Evolutionary conservation across 805 yeast species (phyloP).

Genomic region (Ogataea allantospora): DNA sequence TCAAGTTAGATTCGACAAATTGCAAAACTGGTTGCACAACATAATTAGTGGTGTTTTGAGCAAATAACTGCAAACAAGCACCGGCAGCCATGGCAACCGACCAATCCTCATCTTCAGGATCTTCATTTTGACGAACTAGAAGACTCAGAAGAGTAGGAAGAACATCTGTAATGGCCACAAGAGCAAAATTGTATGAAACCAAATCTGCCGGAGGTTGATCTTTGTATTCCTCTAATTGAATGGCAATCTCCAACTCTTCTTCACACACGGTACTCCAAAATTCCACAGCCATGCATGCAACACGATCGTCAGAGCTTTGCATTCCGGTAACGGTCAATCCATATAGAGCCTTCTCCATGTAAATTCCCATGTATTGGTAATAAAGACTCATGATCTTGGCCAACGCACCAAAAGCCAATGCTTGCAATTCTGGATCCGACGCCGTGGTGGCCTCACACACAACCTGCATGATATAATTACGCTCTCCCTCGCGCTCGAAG

Average conservation of each 20-base stretch:
- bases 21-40: constrained; percentile 82
- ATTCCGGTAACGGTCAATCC: constrained; percentile 89
- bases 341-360: constrained; percentile 96
- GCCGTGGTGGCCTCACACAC: constrained; percentile 99
- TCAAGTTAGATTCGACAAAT: constrained; percentile 77
- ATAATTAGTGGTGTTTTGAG: constrained; percentile 82
- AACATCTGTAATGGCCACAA: constrained; percentile 78
- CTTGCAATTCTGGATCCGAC: constrained; percentile 74
- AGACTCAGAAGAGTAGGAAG: constrained; percentile 81
- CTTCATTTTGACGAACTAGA: constrained; percentile 86
- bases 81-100: constrained; percentile 98
- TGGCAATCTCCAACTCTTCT: constrained; percentile 81
- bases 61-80: constrained; percentile 90
- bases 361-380: constrained; percentile 85
- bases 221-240: constrained; percentile 62
- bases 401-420: constrained; percentile 93
- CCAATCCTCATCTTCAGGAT: constrained; percentile 96
- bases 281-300: constrained; percentile 97
- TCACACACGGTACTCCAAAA: constrained; percentile 99
- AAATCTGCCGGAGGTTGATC: constrained; percentile 45
- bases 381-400: constrained; percentile 89
- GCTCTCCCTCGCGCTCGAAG: constrained; percentile 90
- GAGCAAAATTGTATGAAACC: constrained; percentile 74
- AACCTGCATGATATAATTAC: constrained; percentile 97
- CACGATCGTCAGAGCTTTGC: constrained; percentile 79